Conservation (phyloP, 768 basidiomycete species). For the Holtermanniella nyarrowii region DNA sequence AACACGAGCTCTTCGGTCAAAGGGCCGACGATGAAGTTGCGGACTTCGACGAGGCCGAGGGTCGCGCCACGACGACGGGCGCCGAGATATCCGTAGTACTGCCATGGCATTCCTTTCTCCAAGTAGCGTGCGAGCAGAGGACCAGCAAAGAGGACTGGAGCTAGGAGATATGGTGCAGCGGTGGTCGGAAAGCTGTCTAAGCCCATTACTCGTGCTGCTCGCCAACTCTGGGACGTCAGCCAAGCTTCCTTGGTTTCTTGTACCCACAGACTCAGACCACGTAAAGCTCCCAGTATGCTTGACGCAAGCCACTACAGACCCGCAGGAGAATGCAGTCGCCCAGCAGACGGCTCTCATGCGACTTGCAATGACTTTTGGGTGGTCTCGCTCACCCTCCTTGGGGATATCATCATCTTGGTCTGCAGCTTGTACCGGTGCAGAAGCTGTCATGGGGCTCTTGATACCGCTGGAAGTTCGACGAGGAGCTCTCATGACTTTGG, state of each 20-base stretch:
- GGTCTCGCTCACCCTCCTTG: conserved; percentile 48
- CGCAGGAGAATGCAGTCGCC: conserved; percentile 55
- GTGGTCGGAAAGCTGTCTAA: background rate
- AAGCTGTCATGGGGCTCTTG: too few species aligned
- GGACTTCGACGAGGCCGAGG: conserved; percentile 47
- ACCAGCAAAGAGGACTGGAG: conserved; percentile 65
- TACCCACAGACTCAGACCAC: conserved; percentile 9
- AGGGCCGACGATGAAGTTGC: conserved; percentile 69
- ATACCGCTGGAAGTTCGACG: too few species aligned
- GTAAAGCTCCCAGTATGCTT: conserved; percentile 12
- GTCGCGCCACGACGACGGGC: conserved; percentile 17
- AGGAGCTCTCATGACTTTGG: too few species aligned
- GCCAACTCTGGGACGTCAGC: too few species aligned
- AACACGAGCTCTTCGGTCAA: conserved; percentile 89
- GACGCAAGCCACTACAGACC: conserved; percentile 44
- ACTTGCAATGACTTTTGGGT: conserved; percentile 73
- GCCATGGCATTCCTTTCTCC: conserved; percentile 31
- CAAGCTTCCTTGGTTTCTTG: too few species aligned
- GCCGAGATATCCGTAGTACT: conserved; percentile 40
- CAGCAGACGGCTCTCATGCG: conserved; percentile 58
- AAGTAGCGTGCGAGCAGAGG: conserved; percentile 53
- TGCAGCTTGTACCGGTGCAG: background rate
- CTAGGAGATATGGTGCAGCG: conserved; percentile 50
- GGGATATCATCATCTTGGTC: conserved; percentile 43
- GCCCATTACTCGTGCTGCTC: too few species aligned